A percentile compares a stretch with the other conserved stretches of the same genome.
Evolutionary conservation across 352 stramenopile genomes (phyloP).

Genomic region (Globisporangium spinosum): DNA sequence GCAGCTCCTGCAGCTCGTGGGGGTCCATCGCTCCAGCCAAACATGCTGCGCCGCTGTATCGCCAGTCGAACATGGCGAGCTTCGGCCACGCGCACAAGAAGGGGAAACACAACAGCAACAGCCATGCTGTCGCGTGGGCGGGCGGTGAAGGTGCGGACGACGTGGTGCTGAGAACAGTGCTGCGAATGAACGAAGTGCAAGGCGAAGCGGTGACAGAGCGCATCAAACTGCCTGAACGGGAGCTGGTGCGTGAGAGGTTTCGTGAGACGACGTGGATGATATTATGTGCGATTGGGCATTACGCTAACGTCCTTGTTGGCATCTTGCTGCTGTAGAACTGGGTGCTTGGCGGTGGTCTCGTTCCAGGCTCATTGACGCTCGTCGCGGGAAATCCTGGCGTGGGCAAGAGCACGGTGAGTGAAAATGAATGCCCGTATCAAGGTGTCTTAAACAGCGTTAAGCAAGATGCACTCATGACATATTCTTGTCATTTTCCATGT

Average conservation of each 20-base stretch:
- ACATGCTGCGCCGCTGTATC: slow-evolving; percentile 34
- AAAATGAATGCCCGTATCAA: not conserved
- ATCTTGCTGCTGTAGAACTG: slow-evolving; percentile 63
- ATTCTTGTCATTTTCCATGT: not conserved
- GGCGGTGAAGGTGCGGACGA: slow-evolving; percentile 18
- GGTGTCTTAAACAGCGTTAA: no score
- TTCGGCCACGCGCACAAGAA: slow-evolving; percentile 40
- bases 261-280: no score
- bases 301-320: not conserved
- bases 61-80: slow-evolving; percentile 49
- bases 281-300: no score
- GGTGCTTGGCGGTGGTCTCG: slow-evolving; percentile 95
- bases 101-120: slow-evolving; percentile 29
- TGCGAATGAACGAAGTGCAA: slow-evolving; percentile 76
- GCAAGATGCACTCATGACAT: not conserved
- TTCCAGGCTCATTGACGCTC: slow-evolving; percentile 93
- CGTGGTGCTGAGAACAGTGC: slow-evolving; percentile 22
- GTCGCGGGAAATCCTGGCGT: slow-evolving; percentile 94
- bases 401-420: slow-evolving; percentile 85
- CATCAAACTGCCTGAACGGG: slow-evolving; percentile 64
- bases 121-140: slow-evolving; percentile 30
- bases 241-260: slow-evolving; percentile 29
- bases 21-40: slow-evolving; percentile 79
- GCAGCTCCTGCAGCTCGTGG: slow-evolving; percentile 87
- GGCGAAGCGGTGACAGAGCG: slow-evolving; percentile 48